These are phyloP conservation scores for Fusarium luffae DNA, from an alignment of 2,329 filamentous ascomycete species.

Conservation along the genomic window DNA sequence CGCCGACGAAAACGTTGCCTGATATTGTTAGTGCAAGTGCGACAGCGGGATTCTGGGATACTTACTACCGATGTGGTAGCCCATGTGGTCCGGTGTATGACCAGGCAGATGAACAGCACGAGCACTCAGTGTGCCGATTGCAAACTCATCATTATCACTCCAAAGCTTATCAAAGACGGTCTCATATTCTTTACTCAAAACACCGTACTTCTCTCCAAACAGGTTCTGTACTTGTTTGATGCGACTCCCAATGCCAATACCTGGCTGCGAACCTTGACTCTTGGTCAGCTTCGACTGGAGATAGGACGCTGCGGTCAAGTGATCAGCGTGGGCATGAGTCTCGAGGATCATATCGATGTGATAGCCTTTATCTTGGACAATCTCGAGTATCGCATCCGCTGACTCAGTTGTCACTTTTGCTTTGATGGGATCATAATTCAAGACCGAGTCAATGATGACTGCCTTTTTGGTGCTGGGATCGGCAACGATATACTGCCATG, in stretches of 20 bases:
- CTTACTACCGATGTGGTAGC: constrained; percentile 64
- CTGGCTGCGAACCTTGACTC: constrained; percentile 51
- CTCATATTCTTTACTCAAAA: constrained; percentile 56
- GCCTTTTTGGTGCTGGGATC: constrained; percentile 61
- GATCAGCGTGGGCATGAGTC: constrained; percentile 71
- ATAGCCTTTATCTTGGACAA: constrained; percentile 59
- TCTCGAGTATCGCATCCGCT: constrained; percentile 62
- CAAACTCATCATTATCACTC: constrained; percentile 64
- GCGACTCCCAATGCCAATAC: constrained; percentile 65
- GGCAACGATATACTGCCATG: constrained; percentile 70
- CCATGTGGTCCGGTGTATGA: constrained; percentile 70
- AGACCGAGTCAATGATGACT: constrained; percentile 70
- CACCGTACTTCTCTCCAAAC: constrained; percentile 62
- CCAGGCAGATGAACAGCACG: constrained; percentile 67
- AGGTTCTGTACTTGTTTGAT: constrained; percentile 63
- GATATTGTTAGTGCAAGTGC: fast-evolving
- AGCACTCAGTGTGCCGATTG: constrained; percentile 59
- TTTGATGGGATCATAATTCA: constrained; percentile 63
- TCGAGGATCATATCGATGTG: constrained; percentile 66
- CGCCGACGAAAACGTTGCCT: constrained; percentile 63
- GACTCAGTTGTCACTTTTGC: constrained; percentile 59
- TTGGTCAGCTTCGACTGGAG: constrained; percentile 59
- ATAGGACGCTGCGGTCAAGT: constrained; percentile 69
- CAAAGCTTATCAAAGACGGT: constrained; percentile 64
- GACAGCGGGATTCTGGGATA: fast-evolving